Evolutionary conservation across 257 asterid genomes (phyloP), one percentile per base, ranked within the genome.

Genomic region (Datura wrightii): DNA sequence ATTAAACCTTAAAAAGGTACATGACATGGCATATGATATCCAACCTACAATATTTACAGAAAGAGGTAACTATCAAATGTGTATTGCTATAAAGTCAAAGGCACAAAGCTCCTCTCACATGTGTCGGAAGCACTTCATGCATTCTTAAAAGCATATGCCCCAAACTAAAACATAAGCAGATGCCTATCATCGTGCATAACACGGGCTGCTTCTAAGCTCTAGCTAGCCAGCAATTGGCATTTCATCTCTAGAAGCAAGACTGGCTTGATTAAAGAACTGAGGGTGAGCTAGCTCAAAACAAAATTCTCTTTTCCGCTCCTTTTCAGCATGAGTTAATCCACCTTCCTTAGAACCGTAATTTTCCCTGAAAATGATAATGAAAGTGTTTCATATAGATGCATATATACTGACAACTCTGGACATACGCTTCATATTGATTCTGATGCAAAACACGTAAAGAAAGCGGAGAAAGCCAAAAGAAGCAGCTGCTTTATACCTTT

Each of bases 21-120:
- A 65, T 65, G 76, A 84, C 72, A 80, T 62, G 58, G 80, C 91
- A 81, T 82, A 78, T 81, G 54, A 88, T 66, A 83, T 76, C 85
- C 76, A 80, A 53, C 83, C 89, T 86, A 87, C 67, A 85, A 88
- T 89, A 91, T 91, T 86, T 88, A 91, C 93, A 87, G 85, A 89
- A 24, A 67, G 46, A 76, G 56, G 52, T 44, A 82, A 76, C 87
- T 83, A 87, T 39, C 62, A 79, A 13, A 87, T 53, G 87, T 83
- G 58, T 79, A 48, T 34, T 4, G 9, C 52, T 70, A 76, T 80
- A 42, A 76, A 83, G 65, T 70, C 83, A 81, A 54, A 69, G 66
- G 85, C 86, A 62, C 39, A 80, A 80, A 66, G 85, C 71, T 80
- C 85, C 67, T 87, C 85, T 87, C 83, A 80, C 69, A 87, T 83